Conservation (phyloP, 2,329 filamentous ascomycete species). For the Diaporthe aspalathi region DNA sequence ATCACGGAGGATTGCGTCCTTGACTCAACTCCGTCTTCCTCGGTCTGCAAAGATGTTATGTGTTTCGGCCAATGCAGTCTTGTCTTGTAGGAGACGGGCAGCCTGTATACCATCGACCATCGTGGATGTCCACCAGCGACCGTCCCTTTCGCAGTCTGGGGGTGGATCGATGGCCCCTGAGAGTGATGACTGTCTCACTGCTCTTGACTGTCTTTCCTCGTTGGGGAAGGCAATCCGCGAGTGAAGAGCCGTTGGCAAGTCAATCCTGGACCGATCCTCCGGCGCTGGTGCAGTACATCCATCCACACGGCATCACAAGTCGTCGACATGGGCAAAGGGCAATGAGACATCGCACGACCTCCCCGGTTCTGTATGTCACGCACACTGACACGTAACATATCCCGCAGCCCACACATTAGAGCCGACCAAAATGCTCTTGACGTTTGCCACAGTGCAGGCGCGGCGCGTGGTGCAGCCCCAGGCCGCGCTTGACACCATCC, state of each 20-base stretch:
- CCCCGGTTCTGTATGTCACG: not conserved
- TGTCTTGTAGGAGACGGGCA: not conserved
- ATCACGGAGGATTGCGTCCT: conserved; percentile 16
- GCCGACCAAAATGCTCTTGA: not conserved
- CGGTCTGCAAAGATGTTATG: not conserved
- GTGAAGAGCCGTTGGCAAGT: not conserved
- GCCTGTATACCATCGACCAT: not conserved
- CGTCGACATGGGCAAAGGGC: not conserved
- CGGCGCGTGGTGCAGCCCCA: too few relatives aligned
- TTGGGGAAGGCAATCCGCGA: not conserved
- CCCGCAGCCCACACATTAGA: not conserved
- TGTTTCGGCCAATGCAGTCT: too few relatives aligned
- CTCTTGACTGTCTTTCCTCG: not conserved
- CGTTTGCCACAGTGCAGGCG: not conserved
- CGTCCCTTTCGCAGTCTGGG: not conserved
- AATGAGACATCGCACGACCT: not conserved
- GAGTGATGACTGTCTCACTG: not conserved
- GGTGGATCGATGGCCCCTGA: not conserved
- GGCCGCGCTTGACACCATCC: conserved; percentile 1
- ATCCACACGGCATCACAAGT: not conserved
- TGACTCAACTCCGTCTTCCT: not conserved
- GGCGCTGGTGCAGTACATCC: not conserved
- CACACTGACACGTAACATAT: not conserved
- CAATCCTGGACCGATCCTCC: not conserved
- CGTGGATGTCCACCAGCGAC: not conserved